phyloP scores from a whole-genome alignment of 148 eudicot genomes.

The Nepenthes gracilis region DNA sequence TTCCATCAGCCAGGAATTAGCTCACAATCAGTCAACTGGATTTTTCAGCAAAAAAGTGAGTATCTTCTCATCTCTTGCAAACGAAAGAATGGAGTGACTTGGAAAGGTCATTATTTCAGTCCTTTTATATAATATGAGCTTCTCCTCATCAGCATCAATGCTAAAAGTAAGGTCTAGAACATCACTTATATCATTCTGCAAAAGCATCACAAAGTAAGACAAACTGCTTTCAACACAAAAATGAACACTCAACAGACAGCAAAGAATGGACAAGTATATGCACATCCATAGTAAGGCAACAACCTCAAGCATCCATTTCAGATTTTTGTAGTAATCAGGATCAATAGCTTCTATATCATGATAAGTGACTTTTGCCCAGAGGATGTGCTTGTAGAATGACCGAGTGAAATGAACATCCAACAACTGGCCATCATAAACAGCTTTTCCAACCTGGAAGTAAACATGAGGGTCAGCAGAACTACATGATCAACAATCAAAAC shows the following conservation, averaged over 20 bases:
- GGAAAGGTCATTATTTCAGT: slow-evolving; percentile 36
- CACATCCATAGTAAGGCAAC: slow-evolving; percentile 7
- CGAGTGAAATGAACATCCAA: slow-evolving; percentile 98
- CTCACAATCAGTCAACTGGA: slow-evolving; percentile 92
- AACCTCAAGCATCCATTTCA: slow-evolving; percentile 99
- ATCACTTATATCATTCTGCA: slow-evolving; percentile 93
- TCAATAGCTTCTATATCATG: slow-evolving; percentile 98
- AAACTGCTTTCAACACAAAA: not conserved
- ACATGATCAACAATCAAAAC: not conserved
- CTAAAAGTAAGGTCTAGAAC: slow-evolving; percentile 89
- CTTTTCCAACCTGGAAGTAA: slow-evolving; percentile 75
- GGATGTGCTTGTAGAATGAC: slow-evolving; percentile 96
- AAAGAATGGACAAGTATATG: not conserved
- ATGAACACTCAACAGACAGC: not conserved
- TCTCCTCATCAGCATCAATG: slow-evolving; percentile 98
- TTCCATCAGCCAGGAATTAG: slow-evolving; percentile 86
- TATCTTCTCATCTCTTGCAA: not conserved
- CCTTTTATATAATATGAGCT: slow-evolving; percentile 74
- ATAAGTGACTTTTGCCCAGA: slow-evolving; percentile 93
- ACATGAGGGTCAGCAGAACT: slow-evolving; percentile 15
- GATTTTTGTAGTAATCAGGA: slow-evolving; percentile 92
- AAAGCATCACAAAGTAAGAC: slow-evolving; percentile 5
- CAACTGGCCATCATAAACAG: slow-evolving; percentile 95
- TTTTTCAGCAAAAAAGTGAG: slow-evolving; percentile 3
- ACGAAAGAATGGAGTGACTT: not conserved